A percentile compares a stretch with the other conserved stretches of the same genome.
These are phyloP conservation scores for Amanita thiersii DNA, from an alignment of 768 basidiomycete species.

Conservation along the genomic window DNA sequence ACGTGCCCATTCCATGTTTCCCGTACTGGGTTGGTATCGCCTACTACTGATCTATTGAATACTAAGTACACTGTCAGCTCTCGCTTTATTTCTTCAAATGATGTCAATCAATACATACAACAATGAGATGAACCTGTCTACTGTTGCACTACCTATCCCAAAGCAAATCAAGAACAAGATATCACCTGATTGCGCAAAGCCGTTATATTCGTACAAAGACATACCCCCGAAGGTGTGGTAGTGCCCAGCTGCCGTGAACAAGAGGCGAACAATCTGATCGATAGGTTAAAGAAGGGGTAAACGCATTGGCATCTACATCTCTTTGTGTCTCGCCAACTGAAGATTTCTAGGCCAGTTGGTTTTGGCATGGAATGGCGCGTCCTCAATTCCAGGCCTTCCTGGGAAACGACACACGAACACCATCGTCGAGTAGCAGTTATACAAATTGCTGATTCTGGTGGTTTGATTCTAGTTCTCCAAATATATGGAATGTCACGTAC, in stretches of 20 bases:
- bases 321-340: background rate
- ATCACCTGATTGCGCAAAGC: too few species aligned
- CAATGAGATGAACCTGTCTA: too few species aligned
- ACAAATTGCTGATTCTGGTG: constrained; percentile 22
- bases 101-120: too few species aligned
- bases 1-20: too few species aligned
- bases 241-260: constrained; percentile 21
- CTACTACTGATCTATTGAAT: too few species aligned
- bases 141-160: too few species aligned
- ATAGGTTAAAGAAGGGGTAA: constrained; percentile 17
- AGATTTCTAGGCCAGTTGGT: constrained; percentile 19
- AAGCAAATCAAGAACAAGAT: too few species aligned
- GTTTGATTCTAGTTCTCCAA: constrained; percentile 24
- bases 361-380: constrained; percentile 28
- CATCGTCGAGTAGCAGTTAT: constrained; percentile 22
- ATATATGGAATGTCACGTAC: constrained; percentile 21
- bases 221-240: constrained; percentile 15
- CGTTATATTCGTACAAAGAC: constrained; percentile 22
- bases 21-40: too few species aligned
- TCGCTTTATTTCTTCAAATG: too few species aligned
- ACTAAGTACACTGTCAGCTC: too few species aligned
- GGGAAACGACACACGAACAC: background rate
- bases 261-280: constrained; percentile 23
- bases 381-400: constrained; percentile 8
- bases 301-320: background rate